Conservation (phyloP, 1,139 yeast genomes). For the Suhomyces yuchorum region DNA sequence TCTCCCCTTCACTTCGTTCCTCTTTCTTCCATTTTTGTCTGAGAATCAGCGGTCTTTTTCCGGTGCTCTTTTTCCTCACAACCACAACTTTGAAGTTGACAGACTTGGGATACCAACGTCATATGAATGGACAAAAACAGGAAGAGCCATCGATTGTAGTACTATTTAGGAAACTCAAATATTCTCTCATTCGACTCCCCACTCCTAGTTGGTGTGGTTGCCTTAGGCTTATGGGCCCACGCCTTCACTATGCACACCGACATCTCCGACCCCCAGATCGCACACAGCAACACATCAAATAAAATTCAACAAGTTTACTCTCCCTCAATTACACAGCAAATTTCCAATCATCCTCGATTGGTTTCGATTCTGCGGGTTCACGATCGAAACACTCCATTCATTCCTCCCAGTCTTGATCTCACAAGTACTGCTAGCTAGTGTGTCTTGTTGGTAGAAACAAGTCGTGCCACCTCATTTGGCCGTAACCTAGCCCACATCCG, state of each 20-base stretch:
- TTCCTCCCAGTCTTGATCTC: background rate
- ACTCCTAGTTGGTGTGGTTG: background rate
- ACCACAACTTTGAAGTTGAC: too few species aligned
- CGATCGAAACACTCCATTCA: background rate
- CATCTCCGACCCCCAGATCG: conserved; percentile 10
- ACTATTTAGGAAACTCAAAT: too few species aligned
- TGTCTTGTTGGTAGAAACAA: background rate
- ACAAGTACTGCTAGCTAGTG: background rate
- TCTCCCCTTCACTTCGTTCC: too few species aligned
- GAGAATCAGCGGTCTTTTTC: too few species aligned
- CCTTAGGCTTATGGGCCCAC: background rate
- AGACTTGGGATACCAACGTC: too few species aligned
- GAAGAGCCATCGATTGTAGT: too few species aligned
- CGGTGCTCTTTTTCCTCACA: too few species aligned
- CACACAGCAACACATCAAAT: conserved; percentile 7
- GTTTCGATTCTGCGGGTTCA: conserved; percentile 6
- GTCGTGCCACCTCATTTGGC: background rate
- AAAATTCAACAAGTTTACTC: background rate
- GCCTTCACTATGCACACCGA: conserved; percentile 5
- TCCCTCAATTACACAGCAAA: background rate
- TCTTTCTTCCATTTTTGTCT: too few species aligned
- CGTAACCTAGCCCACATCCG: background rate
- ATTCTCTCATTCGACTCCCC: background rate
- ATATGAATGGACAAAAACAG: too few species aligned
- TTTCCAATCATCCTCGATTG: background rate